Percentiles rank a stretch among this genome's conserved stretches.
phyloP scores from a whole-genome alignment of 148 eudicot species.

The Rhododendron simsii region DNA sequence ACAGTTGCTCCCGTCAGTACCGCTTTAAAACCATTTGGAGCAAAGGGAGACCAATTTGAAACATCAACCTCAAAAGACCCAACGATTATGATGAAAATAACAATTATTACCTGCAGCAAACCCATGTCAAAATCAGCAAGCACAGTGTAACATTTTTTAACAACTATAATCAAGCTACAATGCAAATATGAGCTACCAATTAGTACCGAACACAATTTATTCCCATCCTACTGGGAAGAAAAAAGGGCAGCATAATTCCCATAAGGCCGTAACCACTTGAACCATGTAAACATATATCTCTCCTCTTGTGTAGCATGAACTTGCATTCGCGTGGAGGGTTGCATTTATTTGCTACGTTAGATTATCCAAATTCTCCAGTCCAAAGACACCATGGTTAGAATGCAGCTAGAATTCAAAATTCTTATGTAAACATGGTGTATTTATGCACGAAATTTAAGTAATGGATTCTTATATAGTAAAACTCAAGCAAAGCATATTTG shows the following conservation, averaged over 20 bases:
- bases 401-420: neutral
- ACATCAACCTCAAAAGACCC: conserved; percentile 89
- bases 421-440: neutral
- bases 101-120: conserved; percentile 70
- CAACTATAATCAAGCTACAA: neutral
- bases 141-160: neutral
- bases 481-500: neutral
- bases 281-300: neutral
- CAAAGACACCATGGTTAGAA: neutral
- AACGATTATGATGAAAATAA: conserved; percentile 61
- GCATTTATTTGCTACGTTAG: neutral
- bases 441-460: neutral
- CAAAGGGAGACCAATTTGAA: conserved; percentile 92
- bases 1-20: conserved; percentile 96
- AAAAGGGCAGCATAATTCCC: neutral
- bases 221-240: neutral
- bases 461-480: neutral
- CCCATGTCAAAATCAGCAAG: neutral
- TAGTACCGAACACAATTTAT: neutral
- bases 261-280: neutral
- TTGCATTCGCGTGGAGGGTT: neutral
- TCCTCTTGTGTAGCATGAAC: neutral
- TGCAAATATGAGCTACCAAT: neutral
- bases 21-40: conserved; percentile 67
- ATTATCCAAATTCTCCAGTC: neutral